Conservation (phyloP, 352 stramenopile genomes). For the Aphanomyces cochlioides region DNA sequence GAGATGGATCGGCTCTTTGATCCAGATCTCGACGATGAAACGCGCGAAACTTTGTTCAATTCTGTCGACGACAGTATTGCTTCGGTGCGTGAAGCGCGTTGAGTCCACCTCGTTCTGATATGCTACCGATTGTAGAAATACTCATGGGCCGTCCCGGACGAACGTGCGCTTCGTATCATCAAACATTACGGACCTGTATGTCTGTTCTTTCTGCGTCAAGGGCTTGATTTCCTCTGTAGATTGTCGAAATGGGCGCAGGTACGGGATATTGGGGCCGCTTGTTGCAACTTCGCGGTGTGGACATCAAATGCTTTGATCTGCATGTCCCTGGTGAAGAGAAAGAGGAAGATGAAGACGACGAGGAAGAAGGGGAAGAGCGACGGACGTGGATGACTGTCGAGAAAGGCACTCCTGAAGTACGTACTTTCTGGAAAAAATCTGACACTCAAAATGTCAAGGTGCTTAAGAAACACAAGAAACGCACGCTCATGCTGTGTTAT, state of each 20-base stretch:
- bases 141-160: slow-evolving; percentile 89
- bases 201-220: background rate
- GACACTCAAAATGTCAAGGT: slow-evolving; percentile 36
- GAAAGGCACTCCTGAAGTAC: slow-evolving; percentile 67
- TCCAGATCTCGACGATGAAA: slow-evolving; percentile 59
- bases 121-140: slow-evolving; percentile 61
- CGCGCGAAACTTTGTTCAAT: slow-evolving; percentile 62
- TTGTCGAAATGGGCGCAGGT: slow-evolving; percentile 89
- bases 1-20: slow-evolving; percentile 76
- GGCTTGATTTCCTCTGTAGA: slow-evolving; percentile 36
- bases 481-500: slow-evolving; percentile 92
- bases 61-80: slow-evolving; percentile 69
- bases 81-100: slow-evolving; percentile 49
- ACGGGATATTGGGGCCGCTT: slow-evolving; percentile 84
- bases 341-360: slow-evolving; percentile 41
- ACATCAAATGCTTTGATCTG: slow-evolving; percentile 85
- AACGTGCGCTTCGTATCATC: slow-evolving; percentile 84
- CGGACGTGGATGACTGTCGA: slow-evolving; percentile 65
- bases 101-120: background rate
- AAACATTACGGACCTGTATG: slow-evolving; percentile 84
- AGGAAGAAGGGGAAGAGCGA: slow-evolving; percentile 67
- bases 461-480: slow-evolving; percentile 68
- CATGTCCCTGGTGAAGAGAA: slow-evolving; percentile 38
- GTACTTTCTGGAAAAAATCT: background rate
- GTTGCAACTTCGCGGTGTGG: slow-evolving; percentile 70